These are phyloP conservation scores for Nemania abortiva DNA, from an alignment of 2,329 filamentous ascomycete species.

Conservation along the genomic window DNA sequence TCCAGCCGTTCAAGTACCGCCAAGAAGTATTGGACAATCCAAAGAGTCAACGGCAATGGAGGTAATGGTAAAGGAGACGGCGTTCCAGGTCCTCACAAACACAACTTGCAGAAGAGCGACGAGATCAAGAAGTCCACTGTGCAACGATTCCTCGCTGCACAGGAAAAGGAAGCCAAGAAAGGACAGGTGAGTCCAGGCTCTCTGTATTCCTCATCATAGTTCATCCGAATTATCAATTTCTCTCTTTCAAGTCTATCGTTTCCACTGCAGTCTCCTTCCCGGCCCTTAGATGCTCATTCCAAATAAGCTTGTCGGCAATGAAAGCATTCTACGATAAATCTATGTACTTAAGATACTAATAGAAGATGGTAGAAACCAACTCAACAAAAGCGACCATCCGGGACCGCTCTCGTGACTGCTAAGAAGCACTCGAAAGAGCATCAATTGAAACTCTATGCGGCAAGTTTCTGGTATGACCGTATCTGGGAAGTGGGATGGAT, in stretches of 20 bases:
- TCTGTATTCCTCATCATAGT: slow-evolving; percentile 21
- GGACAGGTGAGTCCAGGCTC: slow-evolving; percentile 59
- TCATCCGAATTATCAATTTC: neutral
- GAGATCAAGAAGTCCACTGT: slow-evolving; percentile 86
- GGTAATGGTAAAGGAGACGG: slow-evolving; percentile 79
- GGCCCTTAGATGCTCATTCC: neutral
- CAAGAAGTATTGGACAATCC: slow-evolving; percentile 77
- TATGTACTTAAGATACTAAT: slow-evolving; percentile 15
- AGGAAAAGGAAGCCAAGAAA: slow-evolving; percentile 75
- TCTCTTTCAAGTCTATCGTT: neutral
- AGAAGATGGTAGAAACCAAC: slow-evolving; percentile 69
- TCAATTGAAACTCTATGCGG: slow-evolving; percentile 82
- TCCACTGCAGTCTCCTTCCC: neutral
- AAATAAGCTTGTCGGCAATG: neutral
- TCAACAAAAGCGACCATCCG: slow-evolving; percentile 76
- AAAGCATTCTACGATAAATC: neutral
- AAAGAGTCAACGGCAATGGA: slow-evolving; percentile 81
- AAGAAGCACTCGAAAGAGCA: slow-evolving; percentile 77
- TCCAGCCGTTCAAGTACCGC: slow-evolving; percentile 58
- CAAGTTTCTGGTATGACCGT: slow-evolving; percentile 78
- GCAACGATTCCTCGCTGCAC: slow-evolving; percentile 72
- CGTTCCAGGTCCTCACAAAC: slow-evolving; percentile 78
- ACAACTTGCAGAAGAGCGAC: slow-evolving; percentile 79
- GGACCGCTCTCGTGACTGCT: slow-evolving; percentile 75
- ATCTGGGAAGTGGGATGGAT: slow-evolving; percentile 18